Evolutionary conservation across 148 eudicot genomes (phyloP), one percentile per base, ranked within the genome.

Genomic region (Amaranthus cruentus): DNA sequence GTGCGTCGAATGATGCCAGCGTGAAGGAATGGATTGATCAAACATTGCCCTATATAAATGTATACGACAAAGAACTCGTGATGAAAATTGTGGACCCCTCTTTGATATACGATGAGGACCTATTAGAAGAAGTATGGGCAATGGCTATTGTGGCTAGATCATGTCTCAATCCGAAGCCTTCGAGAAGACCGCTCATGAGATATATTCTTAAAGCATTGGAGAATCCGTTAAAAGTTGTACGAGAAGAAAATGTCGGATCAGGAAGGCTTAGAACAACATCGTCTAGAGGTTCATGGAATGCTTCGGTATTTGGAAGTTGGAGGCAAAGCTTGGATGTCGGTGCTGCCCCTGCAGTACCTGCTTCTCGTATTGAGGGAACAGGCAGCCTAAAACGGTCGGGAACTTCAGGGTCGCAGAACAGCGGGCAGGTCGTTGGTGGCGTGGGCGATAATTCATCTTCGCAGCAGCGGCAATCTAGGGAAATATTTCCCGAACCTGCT

Each of bases 111-210:
- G 99, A 96, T 4, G 99, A 96, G 69, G 99, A 96, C 78, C 89
- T 96, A 15, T 77, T 92, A 13, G 97, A 96, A 79, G 99, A 96
- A 81, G 99, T 96, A 4, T 96, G 99, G 99, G 99, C 99, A 43
- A 96, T 92, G 97, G 97, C 99, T 1, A 85, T 96, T n/a, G 96
- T 96, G 28, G 99, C 99, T 51, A 73, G 89, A 55, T 92, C 99
- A 59, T 96, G 99, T 76, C 97, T 96, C n/a, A 96, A 88, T 73
- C 96, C 97, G 11, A 92, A 84, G 77, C 96, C 97, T 54, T 75
- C 87, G 5, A 84, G 92, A 56, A 83, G 99, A 63, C 99, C 99
- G 47, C 88, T 87, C 18, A 90, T 90, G 96, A 91, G 96, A 75
- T 90, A 92, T 65, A 81, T 96, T 47, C 92, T 90, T 57, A 90